These are phyloP conservation scores for Fusarium sp. DNA, from an alignment of 2,329 filamentous ascomycete genomes.

Conservation along the genomic window DNA sequence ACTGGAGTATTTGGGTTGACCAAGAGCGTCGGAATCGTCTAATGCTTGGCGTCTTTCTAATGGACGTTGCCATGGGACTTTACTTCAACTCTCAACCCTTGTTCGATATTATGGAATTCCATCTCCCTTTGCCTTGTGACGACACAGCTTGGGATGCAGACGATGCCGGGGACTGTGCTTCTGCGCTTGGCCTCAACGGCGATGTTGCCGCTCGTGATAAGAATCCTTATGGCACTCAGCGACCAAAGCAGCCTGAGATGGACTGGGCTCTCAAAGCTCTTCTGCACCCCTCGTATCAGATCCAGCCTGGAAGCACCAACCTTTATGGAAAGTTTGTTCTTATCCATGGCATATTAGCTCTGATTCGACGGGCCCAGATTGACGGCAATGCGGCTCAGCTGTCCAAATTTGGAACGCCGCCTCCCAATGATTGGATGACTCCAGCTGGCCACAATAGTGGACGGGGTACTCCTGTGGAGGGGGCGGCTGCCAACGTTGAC, in stretches of 20 bases:
- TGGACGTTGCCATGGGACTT: conserved; percentile 71
- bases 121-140: conserved; percentile 74
- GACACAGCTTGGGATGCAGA: conserved; percentile 78
- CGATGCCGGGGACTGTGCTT: conserved; percentile 66
- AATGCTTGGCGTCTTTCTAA: conserved; percentile 71
- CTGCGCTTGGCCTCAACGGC: conserved; percentile 71
- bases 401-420: conserved; percentile 62
- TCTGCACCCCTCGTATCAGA: conserved; percentile 65
- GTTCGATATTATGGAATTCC: conserved; percentile 71
- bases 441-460: conserved; percentile 54
- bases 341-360: conserved; percentile 72
- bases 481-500: conserved; percentile 49
- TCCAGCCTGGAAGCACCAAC: conserved; percentile 74
- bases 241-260: conserved; percentile 71
- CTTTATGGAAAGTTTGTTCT: conserved; percentile 78
- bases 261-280: conserved; percentile 69
- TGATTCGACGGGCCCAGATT: conserved; percentile 60
- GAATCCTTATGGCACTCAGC: conserved; percentile 70
- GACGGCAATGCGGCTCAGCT: conserved; percentile 51
- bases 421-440: conserved; percentile 67
- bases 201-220: conserved; percentile 59
- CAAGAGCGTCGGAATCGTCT: conserved; percentile 74
- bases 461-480: conserved; percentile 56
- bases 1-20: conserved; percentile 74
- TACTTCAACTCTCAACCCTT: conserved; percentile 75